These are phyloP conservation scores for Ricinus communis DNA, from an alignment of 345 rosid species.

Conservation along the genomic window DNA sequence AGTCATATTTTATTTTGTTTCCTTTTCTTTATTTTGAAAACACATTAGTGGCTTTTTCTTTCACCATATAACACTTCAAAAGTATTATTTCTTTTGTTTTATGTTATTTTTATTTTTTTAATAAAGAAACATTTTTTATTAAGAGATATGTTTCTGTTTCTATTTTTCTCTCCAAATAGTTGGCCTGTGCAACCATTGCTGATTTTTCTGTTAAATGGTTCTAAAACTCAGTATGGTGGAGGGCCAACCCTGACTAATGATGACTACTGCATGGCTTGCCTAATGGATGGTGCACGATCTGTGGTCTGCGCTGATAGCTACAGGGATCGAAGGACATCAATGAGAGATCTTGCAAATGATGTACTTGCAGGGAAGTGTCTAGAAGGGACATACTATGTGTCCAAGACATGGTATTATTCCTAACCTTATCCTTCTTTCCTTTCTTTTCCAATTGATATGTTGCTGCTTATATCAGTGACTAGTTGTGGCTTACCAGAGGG, in stretches of 20 bases:
- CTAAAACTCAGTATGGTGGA: slow-evolving; percentile 59
- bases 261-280: slow-evolving; percentile 80
- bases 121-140: background rate
- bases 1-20: too few species aligned
- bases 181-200: too few species aligned
- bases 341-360: slow-evolving; percentile 67
- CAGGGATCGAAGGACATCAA: slow-evolving; percentile 74
- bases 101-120: too few species aligned
- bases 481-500: background rate
- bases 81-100: too few species aligned
- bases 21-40: too few species aligned
- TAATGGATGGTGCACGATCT: slow-evolving; percentile 63
- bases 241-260: slow-evolving; percentile 69
- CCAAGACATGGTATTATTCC: slow-evolving; percentile 71
- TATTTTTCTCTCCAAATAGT: background rate
- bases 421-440: slow-evolving; percentile 6
- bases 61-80: too few species aligned
- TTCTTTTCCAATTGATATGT: slow-evolving; percentile 5
- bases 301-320: slow-evolving; percentile 86
- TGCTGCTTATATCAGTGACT: slow-evolving; percentile 8
- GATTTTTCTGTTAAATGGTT: slow-evolving; percentile 16
- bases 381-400: slow-evolving; percentile 72
- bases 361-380: slow-evolving; percentile 61
- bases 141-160: background rate
- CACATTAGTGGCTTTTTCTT: background rate